A percentile compares a stretch with the other conserved stretches of the same genome.
These are phyloP conservation scores for Bipolaris cookei DNA, from an alignment of 2,329 filamentous ascomycete species.

Conservation along the genomic window DNA sequence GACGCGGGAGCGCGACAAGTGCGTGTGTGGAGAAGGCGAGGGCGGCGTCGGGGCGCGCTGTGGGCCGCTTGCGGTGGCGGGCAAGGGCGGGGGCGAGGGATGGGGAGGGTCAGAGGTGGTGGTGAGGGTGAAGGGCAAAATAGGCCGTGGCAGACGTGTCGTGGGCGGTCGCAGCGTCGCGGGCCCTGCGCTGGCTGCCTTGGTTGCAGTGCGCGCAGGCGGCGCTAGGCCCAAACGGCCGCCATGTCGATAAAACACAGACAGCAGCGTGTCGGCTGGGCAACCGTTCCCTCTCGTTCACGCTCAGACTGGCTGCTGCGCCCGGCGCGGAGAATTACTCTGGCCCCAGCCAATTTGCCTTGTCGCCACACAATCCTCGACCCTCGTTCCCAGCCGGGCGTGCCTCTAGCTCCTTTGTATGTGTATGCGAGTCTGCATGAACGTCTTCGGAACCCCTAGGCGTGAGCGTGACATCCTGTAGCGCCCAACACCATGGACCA, in stretches of 20 bases:
- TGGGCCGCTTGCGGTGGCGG: not conserved
- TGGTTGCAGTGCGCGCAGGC: not conserved
- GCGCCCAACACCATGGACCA: conserved; percentile 43
- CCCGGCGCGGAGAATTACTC: conserved; percentile 19
- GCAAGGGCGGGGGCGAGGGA: conserved; percentile 12
- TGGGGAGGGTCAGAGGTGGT: conserved; percentile 3
- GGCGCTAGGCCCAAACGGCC: conserved; percentile 13
- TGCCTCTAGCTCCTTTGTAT: conserved; percentile 7
- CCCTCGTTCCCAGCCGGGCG: conserved; percentile 16
- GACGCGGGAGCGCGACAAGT: conserved; percentile 37
- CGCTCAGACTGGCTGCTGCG: conserved; percentile 18
- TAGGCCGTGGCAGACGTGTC: conserved; percentile 23
- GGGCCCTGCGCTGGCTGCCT: conserved; percentile 7
- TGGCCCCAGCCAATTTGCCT: conserved; percentile 11
- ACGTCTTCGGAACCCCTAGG: conserved; percentile 7
- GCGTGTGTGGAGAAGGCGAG: conserved; percentile 11
- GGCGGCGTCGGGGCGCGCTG: conserved; percentile 11
- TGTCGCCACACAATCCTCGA: conserved; percentile 2
- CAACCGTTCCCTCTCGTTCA: conserved; percentile 18
- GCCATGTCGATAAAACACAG: conserved; percentile 11
- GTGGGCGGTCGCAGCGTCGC: not conserved
- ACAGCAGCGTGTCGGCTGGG: conserved; percentile 16
- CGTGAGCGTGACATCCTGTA: conserved; percentile 9
- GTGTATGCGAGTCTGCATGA: conserved; percentile 5
- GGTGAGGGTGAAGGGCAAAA: conserved; percentile 13